Percentiles rank a stretch among this genome's conserved stretches.
Evolutionary conservation across 2,329 filamentous ascomycete genomes (phyloP).

Genomic region (Trichoderma pleuroti): DNA sequence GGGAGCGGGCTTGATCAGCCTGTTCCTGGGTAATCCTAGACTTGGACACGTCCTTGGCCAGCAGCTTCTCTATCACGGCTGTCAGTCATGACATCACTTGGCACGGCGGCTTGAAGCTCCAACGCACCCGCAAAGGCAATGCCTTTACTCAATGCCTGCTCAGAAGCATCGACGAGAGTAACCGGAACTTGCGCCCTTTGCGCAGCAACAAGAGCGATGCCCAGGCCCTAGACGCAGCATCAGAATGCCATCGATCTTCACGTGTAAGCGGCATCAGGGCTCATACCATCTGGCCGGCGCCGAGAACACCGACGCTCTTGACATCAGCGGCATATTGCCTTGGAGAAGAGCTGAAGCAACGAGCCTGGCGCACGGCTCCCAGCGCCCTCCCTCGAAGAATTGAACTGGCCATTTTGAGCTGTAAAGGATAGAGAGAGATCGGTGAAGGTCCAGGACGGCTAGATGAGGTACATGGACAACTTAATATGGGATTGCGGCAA

Average conservation of each 20-base stretch:
- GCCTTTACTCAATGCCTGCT: conserved; percentile 83
- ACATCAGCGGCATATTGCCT: conserved; percentile 65
- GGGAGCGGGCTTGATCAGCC: conserved; percentile 67
- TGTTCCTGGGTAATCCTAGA: conserved; percentile 78
- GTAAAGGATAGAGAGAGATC: not conserved
- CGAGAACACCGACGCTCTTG: conserved; percentile 85
- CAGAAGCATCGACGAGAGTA: conserved; percentile 77
- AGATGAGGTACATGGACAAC: not conserved
- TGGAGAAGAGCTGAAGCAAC: conserved; percentile 68
- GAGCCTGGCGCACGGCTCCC: conserved; percentile 38
- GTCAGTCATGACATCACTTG: conserved; percentile 12
- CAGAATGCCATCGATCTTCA: conserved; percentile 6
- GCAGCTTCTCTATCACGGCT: conserved; percentile 69
- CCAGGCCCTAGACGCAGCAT: conserved; percentile 65
- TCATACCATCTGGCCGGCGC: conserved; percentile 90
- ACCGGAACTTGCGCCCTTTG: conserved; percentile 81
- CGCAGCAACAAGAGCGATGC: conserved; percentile 91
- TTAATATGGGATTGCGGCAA: conserved; percentile 19
- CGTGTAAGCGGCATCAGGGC: conserved; percentile 23
- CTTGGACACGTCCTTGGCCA: conserved; percentile 90
- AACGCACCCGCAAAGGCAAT: conserved; percentile 77
- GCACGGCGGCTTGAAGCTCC: not conserved
- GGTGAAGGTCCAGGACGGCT: not conserved
- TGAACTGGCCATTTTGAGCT: conserved; percentile 37
- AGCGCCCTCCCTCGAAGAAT: conserved; percentile 38